These are phyloP conservation scores for Tylopilus subfusipes DNA, from an alignment of 768 basidiomycete genomes.

Conservation along the genomic window DNA sequence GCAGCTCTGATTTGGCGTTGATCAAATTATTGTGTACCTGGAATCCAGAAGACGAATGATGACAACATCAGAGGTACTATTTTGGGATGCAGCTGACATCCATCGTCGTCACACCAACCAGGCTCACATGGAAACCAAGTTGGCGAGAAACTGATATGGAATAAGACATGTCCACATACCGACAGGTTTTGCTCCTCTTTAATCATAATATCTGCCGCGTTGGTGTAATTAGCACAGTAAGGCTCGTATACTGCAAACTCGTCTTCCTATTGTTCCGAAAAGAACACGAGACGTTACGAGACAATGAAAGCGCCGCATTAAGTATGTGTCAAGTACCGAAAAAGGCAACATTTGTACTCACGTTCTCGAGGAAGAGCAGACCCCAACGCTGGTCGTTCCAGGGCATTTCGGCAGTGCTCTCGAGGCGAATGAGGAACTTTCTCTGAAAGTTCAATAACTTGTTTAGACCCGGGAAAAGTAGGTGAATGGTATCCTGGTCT, in stretches of 20 bases:
- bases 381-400: constrained; percentile 91
- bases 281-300: constrained; percentile 10
- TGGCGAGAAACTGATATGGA: constrained; percentile 3
- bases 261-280: constrained; percentile 73
- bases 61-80: constrained; percentile 19
- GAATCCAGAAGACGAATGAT: constrained; percentile 1
- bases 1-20: constrained; percentile 87
- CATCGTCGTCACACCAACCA: constrained; percentile 27
- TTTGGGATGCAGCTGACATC: constrained; percentile 11
- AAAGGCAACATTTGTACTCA: constrained; percentile 38
- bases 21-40: constrained; percentile 81
- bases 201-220: constrained; percentile 80
- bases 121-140: constrained; percentile 13
- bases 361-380: constrained; percentile 75
- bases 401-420: constrained; percentile 76
- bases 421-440: constrained; percentile 85
- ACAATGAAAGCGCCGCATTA: constrained; percentile 44
- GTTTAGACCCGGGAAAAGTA: constrained; percentile 92
- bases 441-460: constrained; percentile 96
- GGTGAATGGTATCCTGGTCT: constrained; percentile 92
- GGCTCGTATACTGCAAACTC: constrained; percentile 96
- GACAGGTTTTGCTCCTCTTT: constrained; percentile 81
- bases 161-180: constrained; percentile 48
- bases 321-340: constrained; percentile 27
- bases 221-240: constrained; percentile 93